Base-by-base conservation (phyloP, 805 yeast genomes). In the Priceomyces haplophilus region DNA sequence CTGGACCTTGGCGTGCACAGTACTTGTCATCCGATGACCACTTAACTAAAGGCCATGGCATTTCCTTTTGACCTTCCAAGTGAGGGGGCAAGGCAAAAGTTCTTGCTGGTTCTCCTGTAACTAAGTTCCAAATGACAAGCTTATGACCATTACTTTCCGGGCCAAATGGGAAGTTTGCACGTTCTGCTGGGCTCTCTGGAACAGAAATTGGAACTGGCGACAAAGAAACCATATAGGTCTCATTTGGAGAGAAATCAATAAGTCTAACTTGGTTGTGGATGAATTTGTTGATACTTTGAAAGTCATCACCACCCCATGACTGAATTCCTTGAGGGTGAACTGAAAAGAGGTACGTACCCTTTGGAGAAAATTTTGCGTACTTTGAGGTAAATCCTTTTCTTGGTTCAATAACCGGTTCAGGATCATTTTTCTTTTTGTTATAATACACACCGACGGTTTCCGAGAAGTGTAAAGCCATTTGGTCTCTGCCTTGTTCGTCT, bases 1-100 rank as follows among this genome's bases (percentile, higher is more conserved):
- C 93, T 42, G 96, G 96, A 40, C 93, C 91, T 67, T 88, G 79
- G 72, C 99, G 85, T 42, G 97, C 98, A 71, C 96, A 87, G 74
- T 82, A 93, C 65, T 80, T 82, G 67, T 88, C 96, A 68, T 93
- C 95, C 56, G 71, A 75, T 35, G 97, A 88, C 98, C 98, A 93
- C 70, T 89, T 89, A 64, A 93, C 83, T 57, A 91, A 79, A 38
- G 99, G 99, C 99, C 99, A 93, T 48, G 85, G 81, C 82, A 82
- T 79, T 76, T 80, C 68, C 77, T 80, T 67, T 77, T 78, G 76
- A 31, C 75, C 69, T 58, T 82, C 83, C 59, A 83, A 71, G 58
- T 79, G 75, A 48, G 88, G 86, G 46, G 91, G 87, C 57, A 91
- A 74, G 23, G 97, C 95, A 78, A 93, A 91, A 12, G 97, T 86